Percentiles rank a stretch among this genome's conserved stretches.
Conservation (phyloP, 306 rosid species). For the Cucurbita ficifolia region DNA sequence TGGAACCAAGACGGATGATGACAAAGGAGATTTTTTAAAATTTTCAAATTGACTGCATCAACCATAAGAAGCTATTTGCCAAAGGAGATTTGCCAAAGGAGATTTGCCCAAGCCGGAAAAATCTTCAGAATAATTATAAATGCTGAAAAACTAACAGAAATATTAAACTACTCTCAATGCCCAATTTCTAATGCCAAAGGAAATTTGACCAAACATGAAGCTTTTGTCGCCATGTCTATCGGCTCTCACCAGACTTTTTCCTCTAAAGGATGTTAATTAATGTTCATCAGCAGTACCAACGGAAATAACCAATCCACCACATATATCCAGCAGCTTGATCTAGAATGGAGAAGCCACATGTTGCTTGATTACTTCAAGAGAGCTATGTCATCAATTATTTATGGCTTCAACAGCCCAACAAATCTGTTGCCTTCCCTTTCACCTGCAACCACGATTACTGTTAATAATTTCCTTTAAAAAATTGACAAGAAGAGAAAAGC, state of each 20-base stretch:
- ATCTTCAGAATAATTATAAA: constrained; percentile 10
- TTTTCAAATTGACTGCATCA: background rate
- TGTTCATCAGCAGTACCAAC: constrained; percentile 17
- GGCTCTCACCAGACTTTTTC: constrained; percentile 13
- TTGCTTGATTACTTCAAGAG: constrained; percentile 3
- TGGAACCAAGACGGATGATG: background rate
- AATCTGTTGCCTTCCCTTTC: constrained; percentile 16
- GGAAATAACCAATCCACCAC: constrained; percentile 17
- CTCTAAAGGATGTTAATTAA: constrained; percentile 11
- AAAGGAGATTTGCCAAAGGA: constrained; percentile 90
- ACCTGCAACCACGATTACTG: constrained; percentile 35
- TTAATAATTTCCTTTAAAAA: background rate
- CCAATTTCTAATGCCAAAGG: constrained; percentile 59
- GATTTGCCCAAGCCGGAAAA: constrained; percentile 54
- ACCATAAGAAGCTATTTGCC: constrained; percentile 25
- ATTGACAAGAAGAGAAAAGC: background rate
- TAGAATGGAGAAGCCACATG: constrained; percentile 15
- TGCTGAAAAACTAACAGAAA: constrained; percentile 5
- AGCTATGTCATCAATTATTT: constrained; percentile 1
- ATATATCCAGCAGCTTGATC: constrained; percentile 24
- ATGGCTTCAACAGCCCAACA: constrained; percentile 12
- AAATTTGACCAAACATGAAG: constrained; percentile 53
- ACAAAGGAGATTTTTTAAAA: constrained; percentile 22
- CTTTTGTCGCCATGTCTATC: constrained; percentile 13
- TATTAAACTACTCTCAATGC: constrained; percentile 17